Percentiles rank a stretch among this genome's conserved stretches.
Conservation (phyloP, 495 filamentous ascomycete genomes). For the Aspergillus incahuasiensis region DNA sequence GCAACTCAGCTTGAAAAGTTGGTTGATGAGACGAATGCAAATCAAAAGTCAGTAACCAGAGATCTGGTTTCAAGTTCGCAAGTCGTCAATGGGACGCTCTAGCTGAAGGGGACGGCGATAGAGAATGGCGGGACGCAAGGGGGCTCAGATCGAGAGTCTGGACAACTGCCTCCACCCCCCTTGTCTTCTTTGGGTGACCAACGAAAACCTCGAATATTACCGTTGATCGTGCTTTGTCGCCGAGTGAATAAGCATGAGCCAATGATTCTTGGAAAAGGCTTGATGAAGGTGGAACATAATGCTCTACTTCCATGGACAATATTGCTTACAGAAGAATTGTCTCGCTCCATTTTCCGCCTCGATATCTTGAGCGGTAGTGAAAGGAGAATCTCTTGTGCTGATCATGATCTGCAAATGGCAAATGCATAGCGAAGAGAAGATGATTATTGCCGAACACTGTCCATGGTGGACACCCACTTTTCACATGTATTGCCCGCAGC, state of each 20-base stretch:
- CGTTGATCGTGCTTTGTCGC: constrained; percentile 15
- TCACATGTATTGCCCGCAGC: no score
- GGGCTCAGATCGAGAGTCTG: constrained; percentile 8
- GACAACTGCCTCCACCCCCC: no score
- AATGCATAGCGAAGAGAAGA: no score
- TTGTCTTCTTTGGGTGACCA: constrained; percentile 2
- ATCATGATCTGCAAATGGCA: no score
- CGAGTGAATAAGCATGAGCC: not conserved
- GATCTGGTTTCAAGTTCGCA: not conserved
- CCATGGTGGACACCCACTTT: no score
- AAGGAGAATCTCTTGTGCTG: not conserved
- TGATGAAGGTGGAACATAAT: not conserved
- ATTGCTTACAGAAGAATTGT: not conserved
- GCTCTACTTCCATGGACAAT: not conserved
- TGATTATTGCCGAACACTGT: no score
- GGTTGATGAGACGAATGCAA: constrained; percentile 14
- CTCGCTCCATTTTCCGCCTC: no score
- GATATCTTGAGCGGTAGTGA: not conserved
- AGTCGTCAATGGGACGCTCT: constrained; percentile 8
- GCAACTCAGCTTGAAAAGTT: constrained; percentile 25
- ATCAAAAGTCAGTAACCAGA: not conserved
- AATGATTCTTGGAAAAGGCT: constrained; percentile 14
- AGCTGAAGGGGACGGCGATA: constrained; percentile 3
- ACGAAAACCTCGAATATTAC: not conserved
- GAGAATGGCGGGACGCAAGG: constrained; percentile 18